Percentiles rank a stretch among this genome's conserved stretches.
Evolutionary conservation across 768 basidiomycete species (phyloP).

Genomic region (Russula earlei): DNA sequence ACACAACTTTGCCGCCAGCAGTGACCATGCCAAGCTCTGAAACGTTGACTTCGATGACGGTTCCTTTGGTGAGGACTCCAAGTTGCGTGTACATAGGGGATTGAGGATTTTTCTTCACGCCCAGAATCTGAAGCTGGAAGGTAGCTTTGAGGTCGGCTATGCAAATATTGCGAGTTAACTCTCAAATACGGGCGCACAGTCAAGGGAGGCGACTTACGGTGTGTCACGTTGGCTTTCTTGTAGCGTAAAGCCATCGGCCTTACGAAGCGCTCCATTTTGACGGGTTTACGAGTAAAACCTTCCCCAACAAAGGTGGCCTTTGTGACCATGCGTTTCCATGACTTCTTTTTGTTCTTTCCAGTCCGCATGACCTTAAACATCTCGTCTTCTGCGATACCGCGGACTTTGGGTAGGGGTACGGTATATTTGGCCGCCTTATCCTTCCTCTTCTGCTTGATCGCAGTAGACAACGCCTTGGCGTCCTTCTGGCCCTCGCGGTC

Average conservation of each 20-base stretch:
- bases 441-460: constrained; percentile 97
- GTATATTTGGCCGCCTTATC: constrained; percentile 98
- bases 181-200: background rate
- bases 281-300: constrained; percentile 95
- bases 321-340: constrained; percentile 99
- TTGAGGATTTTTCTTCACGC: constrained; percentile 99
- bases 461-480: constrained; percentile 89
- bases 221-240: constrained; percentile 98
- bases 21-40: constrained; percentile 97
- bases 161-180: background rate
- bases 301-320: constrained; percentile 99
- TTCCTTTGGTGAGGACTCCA: constrained; percentile 97
- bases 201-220: constrained; percentile 52
- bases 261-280: constrained; percentile 98
- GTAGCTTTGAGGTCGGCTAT: constrained; percentile 96
- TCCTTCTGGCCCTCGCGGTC: constrained; percentile 98
- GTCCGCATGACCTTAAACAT: constrained; percentile 99
- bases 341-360: constrained; percentile 90
- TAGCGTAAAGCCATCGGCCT: constrained; percentile 95
- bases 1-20: constrained; percentile 89
- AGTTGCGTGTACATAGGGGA: constrained; percentile 96
- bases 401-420: constrained; percentile 91
- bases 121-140: constrained; percentile 95
- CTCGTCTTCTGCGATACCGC: constrained; percentile 98
- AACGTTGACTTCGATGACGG: constrained; percentile 97